Evolutionary conservation across 345 rosid species (phyloP), one percentile per base, ranked within the genome.

Genomic region (Arabis alpina): DNA sequence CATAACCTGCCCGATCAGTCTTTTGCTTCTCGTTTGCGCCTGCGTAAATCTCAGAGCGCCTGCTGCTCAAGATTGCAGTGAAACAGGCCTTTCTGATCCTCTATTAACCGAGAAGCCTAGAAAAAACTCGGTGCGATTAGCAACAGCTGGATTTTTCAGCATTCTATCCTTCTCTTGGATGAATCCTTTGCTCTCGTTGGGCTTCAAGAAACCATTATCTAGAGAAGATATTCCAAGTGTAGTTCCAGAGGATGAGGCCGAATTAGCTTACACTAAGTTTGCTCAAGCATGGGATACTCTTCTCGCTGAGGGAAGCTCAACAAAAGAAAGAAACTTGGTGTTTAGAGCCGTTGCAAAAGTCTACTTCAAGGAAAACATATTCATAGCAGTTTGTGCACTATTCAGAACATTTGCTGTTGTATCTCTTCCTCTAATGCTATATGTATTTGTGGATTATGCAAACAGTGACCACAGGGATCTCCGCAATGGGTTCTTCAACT

Each of bases 121-220:
- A 13, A 70, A 66, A 39, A 64, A 64, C 47, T 43, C 10, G 51
- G 71, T 80, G 12, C 71, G 51, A 44, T 63, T 87, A 24, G 77
- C 82, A 50, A 76, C 70, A 24, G 85, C 84, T 54, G 66, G 80
- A 19, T 85, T 85, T 59, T 53, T 86, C 67, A 82, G 90, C 72
- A 66, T 67, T 60, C 42, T 86, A 54, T 57, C 81, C 5, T 88
- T 90, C 68, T 82, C 92, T 44, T 90, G 93, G 92, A 80, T 88
- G 41, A 86, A 82, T 75, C 79, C 86, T 43, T 79, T 90, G 52
- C 86, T 86, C 64, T 63, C 82, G 0, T 61, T 79, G 60, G 96
- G 93, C n/a, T 82, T 71, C 80, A 75, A 68, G 6, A 90, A 77
- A 66, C 88, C 87, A 49, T 78, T 90, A 36, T 64, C 68, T 7